These are phyloP conservation scores for Astrocystis sublimbata DNA, from an alignment of 495 filamentous ascomycete species.

Conservation along the genomic window DNA sequence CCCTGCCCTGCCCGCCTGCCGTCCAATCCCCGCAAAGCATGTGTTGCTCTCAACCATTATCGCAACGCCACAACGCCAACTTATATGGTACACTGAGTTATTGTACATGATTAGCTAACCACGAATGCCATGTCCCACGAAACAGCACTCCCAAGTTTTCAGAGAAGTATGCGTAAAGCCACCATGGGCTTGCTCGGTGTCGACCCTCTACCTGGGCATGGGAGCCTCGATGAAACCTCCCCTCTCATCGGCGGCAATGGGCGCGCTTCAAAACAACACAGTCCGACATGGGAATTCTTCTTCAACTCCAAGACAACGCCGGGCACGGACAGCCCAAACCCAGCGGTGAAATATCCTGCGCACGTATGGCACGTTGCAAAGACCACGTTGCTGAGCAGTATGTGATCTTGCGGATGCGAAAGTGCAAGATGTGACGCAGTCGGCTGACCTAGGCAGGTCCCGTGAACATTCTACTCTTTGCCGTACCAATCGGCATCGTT, in stretches of 20 bases:
- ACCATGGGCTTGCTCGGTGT: constrained; percentile 22
- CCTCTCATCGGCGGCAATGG: constrained; percentile 28
- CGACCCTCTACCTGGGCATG: constrained; percentile 20
- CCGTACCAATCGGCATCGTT: constrained; percentile 87
- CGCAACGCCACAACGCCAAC: background rate
- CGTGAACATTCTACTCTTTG: constrained; percentile 83
- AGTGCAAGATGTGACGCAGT: background rate
- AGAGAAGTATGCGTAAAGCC: constrained; percentile 30
- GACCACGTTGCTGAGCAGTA: constrained; percentile 56
- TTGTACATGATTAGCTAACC: constrained; percentile 25
- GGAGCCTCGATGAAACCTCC: constrained; percentile 34
- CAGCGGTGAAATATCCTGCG: constrained; percentile 60
- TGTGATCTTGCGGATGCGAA: constrained; percentile 21
- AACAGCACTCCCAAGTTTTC: constrained; percentile 32
- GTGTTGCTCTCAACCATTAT: background rate
- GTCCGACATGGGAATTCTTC: constrained; percentile 41
- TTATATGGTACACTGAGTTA: no score
- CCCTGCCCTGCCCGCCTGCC: background rate
- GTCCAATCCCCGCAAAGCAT: background rate
- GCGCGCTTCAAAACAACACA: constrained; percentile 12
- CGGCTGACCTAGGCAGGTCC: constrained; percentile 51
- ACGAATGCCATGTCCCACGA: constrained; percentile 31
- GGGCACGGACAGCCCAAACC: constrained; percentile 48
- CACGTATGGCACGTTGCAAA: constrained; percentile 52
- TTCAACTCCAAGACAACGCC: constrained; percentile 46